Evolutionary conservation across 495 filamentous ascomycete species (phyloP), one percentile per base, ranked within the genome.

Genomic region (Talaromyces ruber): DNA sequence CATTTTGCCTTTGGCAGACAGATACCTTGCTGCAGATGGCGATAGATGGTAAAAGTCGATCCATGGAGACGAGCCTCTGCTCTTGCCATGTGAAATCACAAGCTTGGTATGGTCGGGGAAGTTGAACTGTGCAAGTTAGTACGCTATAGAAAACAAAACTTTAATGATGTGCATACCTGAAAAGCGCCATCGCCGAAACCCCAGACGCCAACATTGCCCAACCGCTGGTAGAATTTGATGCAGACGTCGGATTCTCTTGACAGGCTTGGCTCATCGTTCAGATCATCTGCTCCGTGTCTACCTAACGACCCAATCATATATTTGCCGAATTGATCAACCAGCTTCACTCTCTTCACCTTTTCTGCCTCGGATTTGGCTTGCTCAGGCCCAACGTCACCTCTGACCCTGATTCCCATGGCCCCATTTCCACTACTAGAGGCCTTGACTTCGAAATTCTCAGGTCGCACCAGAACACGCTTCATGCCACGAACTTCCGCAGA

Each of bases 71-170:
- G 76, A 77, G 61, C 70, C 77, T 60, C 77, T 70, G 1, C 81
- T 87, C 26, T 86, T 90, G 39, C 87, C 84, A 7, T 84, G 79
- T 34, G 90, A 89, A 54, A 96, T 77, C 4, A 95, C 84, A 26
- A 96, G 81, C 71, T 98, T 98, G 29, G 94, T 97, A 70, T 98
- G 94, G 65, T 98, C 94, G 6, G 93, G 92, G 75, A 97, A 98
- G 73, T 98, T 97, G 75, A 97, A 90, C 83, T 94, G 68, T 60
- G 60, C 58, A 64, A 28, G 66, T 67, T 30, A 71, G 64, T 62
- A 55, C 64, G 50, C 30, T 24, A 39, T 34, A 52, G 16, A 58
- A 26, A 57, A 9, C 34, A 16, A 14, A 16, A 0, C 34, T n/a
- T 6, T 6, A 1, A 26, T 62, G 32, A 64, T 56, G 22, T 61